Conservation (phyloP, 2,329 filamentous ascomycete genomes). For the Arthrobotrys sphaeroides region DNA sequence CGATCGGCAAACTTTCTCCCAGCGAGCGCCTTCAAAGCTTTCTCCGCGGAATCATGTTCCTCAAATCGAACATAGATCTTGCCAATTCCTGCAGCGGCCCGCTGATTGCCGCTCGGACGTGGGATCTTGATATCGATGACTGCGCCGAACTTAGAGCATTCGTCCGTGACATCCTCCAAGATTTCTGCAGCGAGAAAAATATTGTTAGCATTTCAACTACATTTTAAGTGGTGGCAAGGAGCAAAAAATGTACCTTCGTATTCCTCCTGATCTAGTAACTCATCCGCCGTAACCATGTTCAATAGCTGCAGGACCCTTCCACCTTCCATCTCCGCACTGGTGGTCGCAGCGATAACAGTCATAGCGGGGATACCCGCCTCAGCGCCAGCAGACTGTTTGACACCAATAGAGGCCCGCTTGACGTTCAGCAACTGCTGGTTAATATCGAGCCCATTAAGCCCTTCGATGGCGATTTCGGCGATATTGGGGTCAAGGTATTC, state of each 20-base stretch:
- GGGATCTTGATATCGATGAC: conserved; percentile 93
- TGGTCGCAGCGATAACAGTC: conserved; percentile 94
- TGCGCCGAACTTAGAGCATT: conserved; percentile 88
- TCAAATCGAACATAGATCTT: conserved; percentile 99
- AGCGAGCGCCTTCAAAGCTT: conserved; percentile 86
- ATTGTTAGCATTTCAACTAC: conserved; percentile 8
- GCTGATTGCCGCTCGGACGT: conserved; percentile 80
- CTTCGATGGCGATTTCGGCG: conserved; percentile 87
- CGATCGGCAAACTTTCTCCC: conserved; percentile 95
- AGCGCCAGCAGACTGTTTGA: conserved; percentile 88
- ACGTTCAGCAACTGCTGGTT: conserved; percentile 88
- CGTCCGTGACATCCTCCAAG: conserved; percentile 89
- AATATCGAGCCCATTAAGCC: conserved; percentile 90
- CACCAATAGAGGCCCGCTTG: conserved; percentile 86
- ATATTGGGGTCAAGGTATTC: conserved; percentile 81
- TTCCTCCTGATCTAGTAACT: conserved; percentile 91
- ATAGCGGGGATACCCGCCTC: conserved; percentile 98
- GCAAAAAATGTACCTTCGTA: conserved; percentile 76
- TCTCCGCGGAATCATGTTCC: conserved; percentile 77
- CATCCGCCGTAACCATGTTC: conserved; percentile 98
- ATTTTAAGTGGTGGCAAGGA: not conserved
- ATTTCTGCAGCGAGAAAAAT: conserved; percentile 75
- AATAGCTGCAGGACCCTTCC: conserved; percentile 88
- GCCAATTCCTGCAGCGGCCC: conserved; percentile 87
- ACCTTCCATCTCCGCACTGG: conserved; percentile 78